phyloP scores from a whole-genome alignment of 1,139 yeast species.

The Scheffersomyces segobiensis region DNA sequence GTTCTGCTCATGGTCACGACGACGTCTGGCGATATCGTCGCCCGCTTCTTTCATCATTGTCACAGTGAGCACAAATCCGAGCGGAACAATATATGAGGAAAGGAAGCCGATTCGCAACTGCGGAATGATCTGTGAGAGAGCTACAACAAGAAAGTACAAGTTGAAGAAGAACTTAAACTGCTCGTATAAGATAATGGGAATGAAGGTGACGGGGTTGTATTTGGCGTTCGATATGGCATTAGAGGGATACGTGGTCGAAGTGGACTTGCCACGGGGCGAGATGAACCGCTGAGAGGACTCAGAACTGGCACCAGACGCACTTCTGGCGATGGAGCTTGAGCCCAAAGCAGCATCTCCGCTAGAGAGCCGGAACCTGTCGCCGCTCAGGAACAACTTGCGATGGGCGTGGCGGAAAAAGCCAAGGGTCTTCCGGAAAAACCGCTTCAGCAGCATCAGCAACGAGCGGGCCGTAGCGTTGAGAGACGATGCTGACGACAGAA shows the following conservation, averaged over 20 bases:
- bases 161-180: slow-evolving; percentile 97
- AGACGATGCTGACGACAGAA: slow-evolving; percentile 23
- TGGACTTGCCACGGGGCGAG: slow-evolving; percentile 34
- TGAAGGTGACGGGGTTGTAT: slow-evolving; percentile 82
- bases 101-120: slow-evolving; percentile 89
- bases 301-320: not conserved
- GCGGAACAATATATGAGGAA: slow-evolving; percentile 89
- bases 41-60: slow-evolving; percentile 96
- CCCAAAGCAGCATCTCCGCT: slow-evolving; percentile 1
- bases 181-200: slow-evolving; percentile 87
- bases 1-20: slow-evolving; percentile 88
- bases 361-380: slow-evolving; percentile 19
- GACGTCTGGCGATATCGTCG: slow-evolving; percentile 87
- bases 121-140: slow-evolving; percentile 92
- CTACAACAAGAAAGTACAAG: slow-evolving; percentile 86
- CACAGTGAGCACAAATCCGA: slow-evolving; percentile 86
- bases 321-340: not conserved
- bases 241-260: slow-evolving; percentile 50
- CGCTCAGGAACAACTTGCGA: slow-evolving; percentile 23
- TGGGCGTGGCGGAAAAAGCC: slow-evolving; percentile 27
- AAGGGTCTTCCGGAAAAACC: slow-evolving; percentile 14
- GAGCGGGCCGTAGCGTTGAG: slow-evolving; percentile 16
- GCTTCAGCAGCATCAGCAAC: slow-evolving; percentile 13
- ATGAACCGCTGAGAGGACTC: slow-evolving; percentile 30
- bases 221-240: slow-evolving; percentile 94